Conservation (phyloP, 2,329 filamentous ascomycete species). For the Cytospora paraplurivora region DNA sequence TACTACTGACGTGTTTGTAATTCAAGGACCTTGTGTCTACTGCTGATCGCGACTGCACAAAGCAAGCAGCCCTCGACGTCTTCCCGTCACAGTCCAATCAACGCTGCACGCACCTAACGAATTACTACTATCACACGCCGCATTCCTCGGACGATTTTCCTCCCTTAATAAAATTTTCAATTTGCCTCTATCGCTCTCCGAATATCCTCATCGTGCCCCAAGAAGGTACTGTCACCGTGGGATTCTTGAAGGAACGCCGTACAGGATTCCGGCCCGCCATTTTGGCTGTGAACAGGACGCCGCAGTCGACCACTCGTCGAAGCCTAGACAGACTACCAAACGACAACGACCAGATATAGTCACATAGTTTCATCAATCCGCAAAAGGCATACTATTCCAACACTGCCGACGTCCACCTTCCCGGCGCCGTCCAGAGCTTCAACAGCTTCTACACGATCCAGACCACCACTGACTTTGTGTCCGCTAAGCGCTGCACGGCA, state of each 20-base stretch:
- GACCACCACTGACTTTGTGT: conserved; percentile 4
- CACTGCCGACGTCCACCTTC: conserved; percentile 6
- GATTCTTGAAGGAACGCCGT: conserved; percentile 20
- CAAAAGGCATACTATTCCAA: background rate
- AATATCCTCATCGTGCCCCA: background rate
- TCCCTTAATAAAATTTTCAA: background rate
- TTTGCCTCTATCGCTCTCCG: background rate
- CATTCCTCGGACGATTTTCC: background rate
- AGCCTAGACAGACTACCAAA: conserved; percentile 4
- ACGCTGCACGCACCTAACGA: conserved; percentile 5
- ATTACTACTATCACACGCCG: background rate
- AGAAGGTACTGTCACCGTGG: background rate
- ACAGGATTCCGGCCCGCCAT: conserved; percentile 22
- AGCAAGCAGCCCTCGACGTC: background rate
- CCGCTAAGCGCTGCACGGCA: conserved; percentile 16
- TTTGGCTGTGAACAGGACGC: conserved; percentile 26
- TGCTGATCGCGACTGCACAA: background rate
- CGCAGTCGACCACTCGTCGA: conserved; percentile 16
- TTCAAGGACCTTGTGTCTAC: background rate
- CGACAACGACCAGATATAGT: background rate
- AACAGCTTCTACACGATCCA: conserved; percentile 13
- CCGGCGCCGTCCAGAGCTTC: conserved; percentile 23
- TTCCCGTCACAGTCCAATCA: background rate
- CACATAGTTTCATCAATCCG: conserved; percentile 1
- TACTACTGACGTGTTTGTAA: conserved; percentile 3